Evolutionary conservation across 768 basidiomycete species (phyloP).

Genomic region (Suillus placidus): DNA sequence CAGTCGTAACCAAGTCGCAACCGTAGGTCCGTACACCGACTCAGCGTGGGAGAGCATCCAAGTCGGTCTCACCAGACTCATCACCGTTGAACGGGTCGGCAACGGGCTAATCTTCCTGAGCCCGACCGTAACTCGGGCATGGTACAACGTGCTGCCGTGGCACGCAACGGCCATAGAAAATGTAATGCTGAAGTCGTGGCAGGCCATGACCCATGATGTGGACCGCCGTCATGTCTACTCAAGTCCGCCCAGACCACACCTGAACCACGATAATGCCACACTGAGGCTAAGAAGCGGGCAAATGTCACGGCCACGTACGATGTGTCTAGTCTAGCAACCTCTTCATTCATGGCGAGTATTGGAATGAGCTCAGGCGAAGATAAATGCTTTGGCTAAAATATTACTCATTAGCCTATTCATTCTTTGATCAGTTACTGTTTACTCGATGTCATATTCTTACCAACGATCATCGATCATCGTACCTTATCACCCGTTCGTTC

Average conservation of each 20-base stretch:
- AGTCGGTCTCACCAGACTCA: background rate
- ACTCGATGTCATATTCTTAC: background rate
- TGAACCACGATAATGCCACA: background rate
- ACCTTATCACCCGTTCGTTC: background rate
- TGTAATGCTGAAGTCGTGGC: background rate
- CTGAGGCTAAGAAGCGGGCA: background rate
- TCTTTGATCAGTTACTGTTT: background rate
- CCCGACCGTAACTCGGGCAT: background rate
- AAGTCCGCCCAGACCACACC: background rate
- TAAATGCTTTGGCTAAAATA: background rate
- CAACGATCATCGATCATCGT: background rate
- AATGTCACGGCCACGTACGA: background rate
- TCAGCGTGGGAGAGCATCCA: background rate
- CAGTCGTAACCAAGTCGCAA: background rate
- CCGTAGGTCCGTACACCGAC: background rate
- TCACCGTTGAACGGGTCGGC: background rate
- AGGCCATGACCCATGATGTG: background rate
- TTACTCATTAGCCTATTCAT: background rate
- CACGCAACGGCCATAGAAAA: background rate
- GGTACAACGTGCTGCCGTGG: background rate
- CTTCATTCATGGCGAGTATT: background rate
- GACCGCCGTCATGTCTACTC: background rate
- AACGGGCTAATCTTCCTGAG: background rate
- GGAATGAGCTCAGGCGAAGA: background rate
- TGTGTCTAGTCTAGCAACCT: background rate